These are phyloP conservation scores for Capsella rubella DNA, from an alignment of 441 rosid genomes.

Conservation along the genomic window DNA sequence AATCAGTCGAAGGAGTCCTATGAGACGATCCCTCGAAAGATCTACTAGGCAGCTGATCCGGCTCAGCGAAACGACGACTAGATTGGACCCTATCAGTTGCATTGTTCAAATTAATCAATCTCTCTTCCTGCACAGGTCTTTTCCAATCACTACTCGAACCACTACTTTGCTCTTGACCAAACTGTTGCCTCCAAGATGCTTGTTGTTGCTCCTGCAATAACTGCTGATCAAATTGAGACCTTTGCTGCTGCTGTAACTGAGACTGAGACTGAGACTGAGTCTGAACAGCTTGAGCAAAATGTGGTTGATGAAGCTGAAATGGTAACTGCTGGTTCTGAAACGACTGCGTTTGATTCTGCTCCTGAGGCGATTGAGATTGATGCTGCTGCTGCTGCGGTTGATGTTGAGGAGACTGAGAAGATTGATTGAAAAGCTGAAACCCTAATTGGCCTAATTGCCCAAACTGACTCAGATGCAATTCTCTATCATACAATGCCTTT, in stretches of 20 bases:
- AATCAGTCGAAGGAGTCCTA: slow-evolving; percentile 31
- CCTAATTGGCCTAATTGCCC: slow-evolving; percentile 49
- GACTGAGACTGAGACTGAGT: neutral
- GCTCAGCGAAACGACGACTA: slow-evolving; percentile 37
- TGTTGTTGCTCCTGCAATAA: slow-evolving; percentile 43
- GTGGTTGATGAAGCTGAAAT: slow-evolving; percentile 41
- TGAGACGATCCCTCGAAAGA: slow-evolving; percentile 26
- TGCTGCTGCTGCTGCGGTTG: slow-evolving; percentile 1
- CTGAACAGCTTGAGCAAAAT: slow-evolving; percentile 26
- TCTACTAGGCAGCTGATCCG: slow-evolving; percentile 24
- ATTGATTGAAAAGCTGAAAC: slow-evolving; percentile 46
- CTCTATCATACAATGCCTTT: slow-evolving; percentile 75
- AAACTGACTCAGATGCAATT: slow-evolving; percentile 68
- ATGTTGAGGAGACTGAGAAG: slow-evolving; percentile 34
- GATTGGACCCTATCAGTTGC: slow-evolving; percentile 36
- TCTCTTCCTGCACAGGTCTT: slow-evolving; percentile 39
- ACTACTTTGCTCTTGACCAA: slow-evolving; percentile 45
- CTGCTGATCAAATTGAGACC: slow-evolving; percentile 32
- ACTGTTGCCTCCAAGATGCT: slow-evolving; percentile 41
- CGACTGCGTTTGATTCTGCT: slow-evolving; percentile 33
- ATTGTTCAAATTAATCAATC: slow-evolving; percentile 39
- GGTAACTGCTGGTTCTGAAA: slow-evolving; percentile 39
- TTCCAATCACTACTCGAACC: slow-evolving; percentile 44
- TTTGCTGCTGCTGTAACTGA: slow-evolving; percentile 26
- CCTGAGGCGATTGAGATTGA: slow-evolving; percentile 40